A percentile compares a stretch with the other conserved stretches of the same genome.
These are phyloP conservation scores for Fusarium protoensiforme DNA, from an alignment of 2,329 filamentous ascomycete genomes.

Conservation along the genomic window DNA sequence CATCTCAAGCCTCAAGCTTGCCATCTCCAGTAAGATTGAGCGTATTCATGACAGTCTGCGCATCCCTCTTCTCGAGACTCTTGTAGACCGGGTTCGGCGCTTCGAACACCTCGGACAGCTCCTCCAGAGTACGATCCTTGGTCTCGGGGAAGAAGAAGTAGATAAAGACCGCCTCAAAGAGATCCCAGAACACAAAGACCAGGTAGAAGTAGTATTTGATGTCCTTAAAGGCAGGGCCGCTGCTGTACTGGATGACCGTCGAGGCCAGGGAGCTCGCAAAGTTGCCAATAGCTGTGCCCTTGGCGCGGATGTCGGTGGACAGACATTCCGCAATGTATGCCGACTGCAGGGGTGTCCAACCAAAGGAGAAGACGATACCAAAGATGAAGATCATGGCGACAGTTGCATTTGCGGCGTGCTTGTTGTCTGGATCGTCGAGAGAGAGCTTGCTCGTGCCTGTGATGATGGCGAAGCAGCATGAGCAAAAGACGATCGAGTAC, in stretches of 20 bases:
- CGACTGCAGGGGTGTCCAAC: slow-evolving; percentile 60
- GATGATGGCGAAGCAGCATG: slow-evolving; percentile 60
- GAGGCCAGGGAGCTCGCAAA: slow-evolving; percentile 52
- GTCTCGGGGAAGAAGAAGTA: slow-evolving; percentile 64
- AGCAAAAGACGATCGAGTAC: slow-evolving; percentile 58
- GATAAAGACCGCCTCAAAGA: slow-evolving; percentile 54
- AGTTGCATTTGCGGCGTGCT: slow-evolving; percentile 54
- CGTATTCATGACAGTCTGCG: slow-evolving; percentile 56
- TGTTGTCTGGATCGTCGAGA: slow-evolving; percentile 48
- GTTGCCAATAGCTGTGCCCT: slow-evolving; percentile 57
- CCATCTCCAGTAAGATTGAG: slow-evolving; percentile 44
- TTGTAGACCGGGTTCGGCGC: slow-evolving; percentile 58
- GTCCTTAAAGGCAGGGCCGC: slow-evolving; percentile 54
- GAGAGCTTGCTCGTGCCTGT: slow-evolving; percentile 60
- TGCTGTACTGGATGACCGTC: slow-evolving; percentile 57
- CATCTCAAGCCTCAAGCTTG: slow-evolving; percentile 37
- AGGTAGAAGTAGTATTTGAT: slow-evolving; percentile 59
- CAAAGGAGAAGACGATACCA: slow-evolving; percentile 61
- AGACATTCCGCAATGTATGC: slow-evolving; percentile 62
- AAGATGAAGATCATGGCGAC: slow-evolving; percentile 64
- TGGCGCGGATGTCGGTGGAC: slow-evolving; percentile 57
- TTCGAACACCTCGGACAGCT: slow-evolving; percentile 64
- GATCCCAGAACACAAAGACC: slow-evolving; percentile 58
- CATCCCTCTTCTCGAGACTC: slow-evolving; percentile 54
- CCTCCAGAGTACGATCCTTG: slow-evolving; percentile 62